phyloP scores from a whole-genome alignment of 1,139 yeast genomes.

The Taphrina wiesneri region DNA sequence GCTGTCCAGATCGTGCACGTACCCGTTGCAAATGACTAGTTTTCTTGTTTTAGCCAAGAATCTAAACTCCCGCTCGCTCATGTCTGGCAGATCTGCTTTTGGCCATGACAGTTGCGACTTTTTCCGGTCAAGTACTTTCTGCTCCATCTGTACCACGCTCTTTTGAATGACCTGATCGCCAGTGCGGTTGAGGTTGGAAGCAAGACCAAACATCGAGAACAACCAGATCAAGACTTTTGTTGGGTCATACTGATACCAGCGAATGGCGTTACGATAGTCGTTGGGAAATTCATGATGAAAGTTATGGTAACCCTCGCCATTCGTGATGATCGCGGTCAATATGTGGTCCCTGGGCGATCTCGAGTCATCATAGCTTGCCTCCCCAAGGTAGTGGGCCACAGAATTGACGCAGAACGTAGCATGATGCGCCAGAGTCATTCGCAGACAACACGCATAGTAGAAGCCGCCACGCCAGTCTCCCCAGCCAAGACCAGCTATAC shows the following conservation, averaged over 20 bases:
- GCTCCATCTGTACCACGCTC: constrained; percentile 93
- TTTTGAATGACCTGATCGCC: constrained; percentile 95
- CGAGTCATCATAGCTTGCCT: constrained; percentile 91
- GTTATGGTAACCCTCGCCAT: constrained; percentile 99
- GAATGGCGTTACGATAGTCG: constrained; percentile 95
- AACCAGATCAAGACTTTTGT: constrained; percentile 77
- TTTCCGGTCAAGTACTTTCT: constrained; percentile 86
- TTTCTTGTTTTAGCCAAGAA: constrained; percentile 61
- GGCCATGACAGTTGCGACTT: constrained; percentile 82
- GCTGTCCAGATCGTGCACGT: constrained; percentile 83
- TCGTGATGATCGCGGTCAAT: constrained; percentile 88
- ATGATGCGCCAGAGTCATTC: constrained; percentile 85
- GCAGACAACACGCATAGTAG: constrained; percentile 83
- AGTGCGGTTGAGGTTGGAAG: constrained; percentile 87
- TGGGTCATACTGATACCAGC: constrained; percentile 99
- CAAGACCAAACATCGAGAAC: constrained; percentile 75
- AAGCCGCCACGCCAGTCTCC: constrained; percentile 92
- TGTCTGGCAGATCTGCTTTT: constrained; percentile 78
- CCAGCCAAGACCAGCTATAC: constrained; percentile 77
- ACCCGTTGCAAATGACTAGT: constrained; percentile 83
- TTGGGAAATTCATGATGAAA: constrained; percentile 99
- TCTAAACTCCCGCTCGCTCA: constrained; percentile 82
- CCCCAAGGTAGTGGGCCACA: constrained; percentile 97
- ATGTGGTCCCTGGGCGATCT: constrained; percentile 97
- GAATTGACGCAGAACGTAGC: constrained; percentile 99